Base-by-base conservation (phyloP, 345 rosid species). In the Brassica cretica region DNA sequence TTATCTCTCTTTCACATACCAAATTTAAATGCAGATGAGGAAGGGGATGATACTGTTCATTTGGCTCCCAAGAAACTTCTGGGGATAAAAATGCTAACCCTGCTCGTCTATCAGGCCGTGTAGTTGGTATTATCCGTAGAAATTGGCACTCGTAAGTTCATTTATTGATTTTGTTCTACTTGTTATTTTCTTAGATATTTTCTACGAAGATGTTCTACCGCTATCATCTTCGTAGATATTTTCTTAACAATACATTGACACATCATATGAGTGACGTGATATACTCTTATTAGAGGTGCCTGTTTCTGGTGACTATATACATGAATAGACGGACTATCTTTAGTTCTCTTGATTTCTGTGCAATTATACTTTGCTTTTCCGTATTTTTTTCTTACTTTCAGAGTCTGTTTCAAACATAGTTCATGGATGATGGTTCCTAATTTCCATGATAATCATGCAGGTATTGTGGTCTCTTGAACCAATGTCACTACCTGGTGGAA, bases 391-490 rank as follows among this genome's bases (percentile, higher is more conserved):
- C 78, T 73, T 64, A 35, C 59, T 27, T 58, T 70, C 55, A 44
- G 32, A 74, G 7, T 39, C 18, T 79, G 19, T 41, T 74, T 55
- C 8, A 63, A 74, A 62, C 68, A 0, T 55, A 33, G 9, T 74
- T 55, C 75, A 61, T 68, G 30, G 32, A 55, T 37, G 30, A 33
- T 0, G 10, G 21, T 21, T 74, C 11, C 70, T 41, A 60, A 73
- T 51, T 62, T 72, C 39, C 66, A 60, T 80, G 39, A 74, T 82
- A 35, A 41, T 44, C 24, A 9, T 89, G 87, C 89, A 95, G 99
- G 67, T 95, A 95, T 72, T 93, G 96, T 76, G 99, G 99, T 93
- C 98, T 58, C 87, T 95, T 84, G 99, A 95, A 86, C 97, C 97
- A 5, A 95, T 88, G 98, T 85, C 92, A 64, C 83, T 88, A 90